Base-by-base conservation (phyloP, 2,329 filamentous ascomycete genomes). In the Juglanconis sp. region DNA sequence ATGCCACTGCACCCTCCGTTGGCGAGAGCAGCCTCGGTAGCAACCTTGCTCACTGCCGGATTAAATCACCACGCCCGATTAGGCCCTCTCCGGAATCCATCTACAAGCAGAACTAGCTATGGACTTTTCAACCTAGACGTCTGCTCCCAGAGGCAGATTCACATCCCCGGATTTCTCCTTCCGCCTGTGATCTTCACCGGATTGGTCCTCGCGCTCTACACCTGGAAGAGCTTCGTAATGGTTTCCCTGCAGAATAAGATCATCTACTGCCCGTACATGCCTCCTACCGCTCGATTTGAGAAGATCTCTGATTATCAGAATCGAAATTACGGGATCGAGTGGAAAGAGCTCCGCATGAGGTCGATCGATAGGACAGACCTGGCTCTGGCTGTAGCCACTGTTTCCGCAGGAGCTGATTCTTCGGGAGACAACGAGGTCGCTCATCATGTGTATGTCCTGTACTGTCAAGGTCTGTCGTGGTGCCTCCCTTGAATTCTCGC, bases 181-280 rank as follows among this genome's bases (percentile, higher is more conserved):
- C 87, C 89, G 7, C 90, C 90, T 0, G 68, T 82, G 6, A 77
- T 91, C 48, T 92, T 92, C 68, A 71, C 78, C 13, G 86, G 87
- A 1, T 77, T 93, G 40, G 78, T 90, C 4, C 67, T 90, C 17
- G 80, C 80, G 3, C 76, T 93, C 13, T 93, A 82, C 81, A 76
- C 74, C 2, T 86, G 82, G 79, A 87, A 87, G 69, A 92, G 89
- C 69, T 72, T 86, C 56, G 90, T 91, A 86, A 85, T 92, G 75
- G 79, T 94, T 34, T 66, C 89, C 4, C 89, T 92, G 70, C 90
- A 93, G 73, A 91, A 93, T 69, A 88, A 88, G 69, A 91, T 93
- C 69, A 89, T 93, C 61, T 93, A 92, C 73, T 91, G 92, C 77
- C 88, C 90, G 0, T 88, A 87, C 50, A 74, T 92, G 54, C 89